phyloP scores from a whole-genome alignment of 2,329 filamentous ascomycete species.

The Hymenoscyphus scutula region DNA sequence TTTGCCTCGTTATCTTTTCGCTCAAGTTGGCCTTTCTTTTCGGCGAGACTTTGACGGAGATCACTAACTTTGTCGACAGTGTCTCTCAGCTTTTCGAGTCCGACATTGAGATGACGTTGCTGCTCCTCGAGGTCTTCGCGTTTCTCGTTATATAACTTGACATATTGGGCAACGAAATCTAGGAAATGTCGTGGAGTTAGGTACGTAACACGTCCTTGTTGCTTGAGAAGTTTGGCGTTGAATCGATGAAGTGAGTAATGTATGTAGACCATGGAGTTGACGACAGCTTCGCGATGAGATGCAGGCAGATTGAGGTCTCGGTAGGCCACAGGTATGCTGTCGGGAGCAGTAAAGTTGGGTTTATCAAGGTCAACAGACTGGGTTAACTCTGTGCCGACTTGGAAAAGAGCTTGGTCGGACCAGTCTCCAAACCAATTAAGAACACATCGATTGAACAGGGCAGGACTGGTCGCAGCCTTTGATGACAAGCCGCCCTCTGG shows the following conservation, averaged over 20 bases:
- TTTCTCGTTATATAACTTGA: constrained; percentile 96
- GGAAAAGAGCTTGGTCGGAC: constrained; percentile 98
- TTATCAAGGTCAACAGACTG: constrained; percentile 95
- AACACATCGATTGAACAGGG: constrained; percentile 98
- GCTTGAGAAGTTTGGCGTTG: constrained; percentile 83
- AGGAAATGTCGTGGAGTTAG: constrained; percentile 95
- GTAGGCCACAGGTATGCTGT: constrained; percentile 91
- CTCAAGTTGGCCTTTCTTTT: constrained; percentile 92
- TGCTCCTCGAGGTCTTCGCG: constrained; percentile 98
- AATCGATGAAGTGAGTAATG: constrained; percentile 92
- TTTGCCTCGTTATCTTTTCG: constrained; percentile 94
- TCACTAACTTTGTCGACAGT: constrained; percentile 97
- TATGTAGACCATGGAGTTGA: constrained; percentile 99
- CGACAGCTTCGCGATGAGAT: constrained; percentile 83
- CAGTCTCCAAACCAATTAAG: constrained; percentile 99
- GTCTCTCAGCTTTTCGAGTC: constrained; percentile 93
- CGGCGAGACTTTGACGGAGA: constrained; percentile 81
- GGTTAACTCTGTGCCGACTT: constrained; percentile 93
- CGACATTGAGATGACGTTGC: constrained; percentile 95
- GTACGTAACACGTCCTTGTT: constrained; percentile 90
- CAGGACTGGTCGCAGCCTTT: constrained; percentile 95
- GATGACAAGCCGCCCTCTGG: constrained; percentile 92
- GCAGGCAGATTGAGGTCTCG: constrained; percentile 80
- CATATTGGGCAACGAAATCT: constrained; percentile 97
- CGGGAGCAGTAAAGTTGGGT: constrained; percentile 78